A percentile compares a stretch with the other conserved stretches of the same genome.
Conservation (phyloP, 352 stramenopile species). For the Phytophthora fragariaefolia region DNA sequence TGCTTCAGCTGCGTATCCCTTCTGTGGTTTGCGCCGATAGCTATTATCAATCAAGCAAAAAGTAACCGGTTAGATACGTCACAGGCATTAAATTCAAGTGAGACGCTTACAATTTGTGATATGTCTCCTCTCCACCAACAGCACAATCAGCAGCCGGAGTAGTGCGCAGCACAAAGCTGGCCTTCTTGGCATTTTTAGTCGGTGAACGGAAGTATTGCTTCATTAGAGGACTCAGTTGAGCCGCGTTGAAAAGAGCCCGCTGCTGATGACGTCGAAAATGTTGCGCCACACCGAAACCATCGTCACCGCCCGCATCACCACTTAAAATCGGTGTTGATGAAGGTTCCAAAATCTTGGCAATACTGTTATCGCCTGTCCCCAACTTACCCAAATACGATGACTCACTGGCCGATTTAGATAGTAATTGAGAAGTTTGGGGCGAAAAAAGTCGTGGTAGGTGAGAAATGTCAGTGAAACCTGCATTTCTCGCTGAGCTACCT, state of each 20-base stretch:
- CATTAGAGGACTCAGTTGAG: slow-evolving; percentile 81
- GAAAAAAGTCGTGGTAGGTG: slow-evolving; percentile 43
- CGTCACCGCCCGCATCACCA: slow-evolving; percentile 20
- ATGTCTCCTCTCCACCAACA: slow-evolving; percentile 86
- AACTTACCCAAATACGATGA: slow-evolving; percentile 61
- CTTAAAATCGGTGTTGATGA: slow-evolving; percentile 1
- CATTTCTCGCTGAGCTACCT: slow-evolving; percentile 16
- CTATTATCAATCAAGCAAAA: slow-evolving; percentile 23
- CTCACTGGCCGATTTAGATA: slow-evolving; percentile 58
- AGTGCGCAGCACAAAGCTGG: slow-evolving; percentile 77
- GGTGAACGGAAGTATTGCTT: slow-evolving; percentile 76
- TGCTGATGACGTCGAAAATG: slow-evolving; percentile 66
- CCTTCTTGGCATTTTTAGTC: slow-evolving; percentile 68
- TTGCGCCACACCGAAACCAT: slow-evolving; percentile 10
- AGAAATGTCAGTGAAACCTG: slow-evolving; percentile 12
- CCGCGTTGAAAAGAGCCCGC: slow-evolving; percentile 77
- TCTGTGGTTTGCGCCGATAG: slow-evolving; percentile 55
- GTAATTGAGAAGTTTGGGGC: slow-evolving; percentile 29
- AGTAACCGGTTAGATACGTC: background rate
- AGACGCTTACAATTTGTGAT: slow-evolving; percentile 66
- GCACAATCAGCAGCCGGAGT: slow-evolving; percentile 70
- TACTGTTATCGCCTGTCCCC: slow-evolving; percentile 56
- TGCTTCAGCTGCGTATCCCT: slow-evolving; percentile 51
- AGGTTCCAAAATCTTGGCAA: slow-evolving; percentile 60
- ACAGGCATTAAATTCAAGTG: background rate